Base-by-base conservation (phyloP, 768 basidiomycete species). In the Tricholoma matsutake region DNA sequence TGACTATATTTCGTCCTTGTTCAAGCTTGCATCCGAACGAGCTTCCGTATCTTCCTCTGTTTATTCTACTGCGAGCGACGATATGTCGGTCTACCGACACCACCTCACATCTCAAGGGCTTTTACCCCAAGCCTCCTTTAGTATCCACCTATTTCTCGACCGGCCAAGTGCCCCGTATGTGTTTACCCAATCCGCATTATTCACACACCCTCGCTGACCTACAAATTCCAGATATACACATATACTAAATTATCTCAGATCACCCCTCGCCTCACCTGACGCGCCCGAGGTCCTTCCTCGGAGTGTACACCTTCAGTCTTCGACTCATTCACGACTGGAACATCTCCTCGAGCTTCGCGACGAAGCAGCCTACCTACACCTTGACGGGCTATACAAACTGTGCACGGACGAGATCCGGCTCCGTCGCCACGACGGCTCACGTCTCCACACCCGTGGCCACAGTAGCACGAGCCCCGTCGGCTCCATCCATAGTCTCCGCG, bases 101-200 rank as follows among this genome's bases (percentile, higher is more conserved):
- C 89, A 91, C 64, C 82, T 90, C 7, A 73, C 82, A 13, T 82
- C 86, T 6, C 83, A 85, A 58, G 87, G 86, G 6, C 73, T 84
- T 39, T 68, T 87, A 3, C 65, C 78, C 1, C 79, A 77, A 25
- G 69, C 79, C 2, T 77, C 83, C 5, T 74, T 75, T 37, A 78
- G 72, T 47, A 72, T 92, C 35, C 88, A 92, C 63, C 66, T 94
- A 13, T 94, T 94, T 74, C 76, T 94, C 22, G 92, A 94, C 69
- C 80, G 92, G 25, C 82, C 92, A 0, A 92, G 91, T 65, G 77
- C 85, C 31, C 88, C 92, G 89, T 92, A 73, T 79, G 91, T 82
- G 9, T 34, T 11, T n/a, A 57, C 18, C 7, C 35, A 11, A 6
- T 22, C 34, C 41, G 16, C 32, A 3, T 16, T 8, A 56, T 54